phyloP scores from a whole-genome alignment of 179 eudicot genomes.

The Beta lomatogona region DNA sequence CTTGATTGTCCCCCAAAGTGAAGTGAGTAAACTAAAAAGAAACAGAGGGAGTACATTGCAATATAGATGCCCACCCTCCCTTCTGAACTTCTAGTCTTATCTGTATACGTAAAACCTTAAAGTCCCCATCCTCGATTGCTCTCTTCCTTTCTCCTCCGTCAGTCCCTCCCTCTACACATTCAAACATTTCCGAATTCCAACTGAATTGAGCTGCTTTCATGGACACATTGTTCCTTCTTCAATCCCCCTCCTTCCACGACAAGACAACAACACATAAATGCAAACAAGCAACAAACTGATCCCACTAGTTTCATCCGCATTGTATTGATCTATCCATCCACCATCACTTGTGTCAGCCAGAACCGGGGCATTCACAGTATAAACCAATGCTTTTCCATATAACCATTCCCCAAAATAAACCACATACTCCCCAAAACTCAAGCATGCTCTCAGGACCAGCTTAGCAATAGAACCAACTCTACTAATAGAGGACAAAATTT shows the following conservation, averaged over 20 bases:
- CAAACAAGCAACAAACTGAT: too few species aligned
- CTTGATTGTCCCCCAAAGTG: too few species aligned
- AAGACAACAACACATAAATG: too few species aligned
- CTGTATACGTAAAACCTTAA: background rate
- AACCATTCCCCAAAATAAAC: background rate
- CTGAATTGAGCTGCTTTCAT: background rate
- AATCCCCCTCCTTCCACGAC: too few species aligned
- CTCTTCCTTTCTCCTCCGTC: background rate
- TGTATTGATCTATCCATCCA: too few species aligned
- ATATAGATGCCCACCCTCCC: background rate
- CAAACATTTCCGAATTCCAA: background rate
- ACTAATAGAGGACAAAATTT: background rate
- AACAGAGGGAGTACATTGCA: too few species aligned
- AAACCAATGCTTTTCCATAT: background rate
- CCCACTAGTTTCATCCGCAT: too few species aligned
- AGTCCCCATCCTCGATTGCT: background rate
- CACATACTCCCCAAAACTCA: background rate
- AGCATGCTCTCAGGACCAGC: background rate
- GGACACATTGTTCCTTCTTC: background rate
- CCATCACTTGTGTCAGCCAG: background rate
- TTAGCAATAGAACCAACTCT: background rate
- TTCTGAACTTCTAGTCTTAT: background rate
- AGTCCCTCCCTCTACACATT: too few species aligned
- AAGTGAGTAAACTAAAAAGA: too few species aligned
- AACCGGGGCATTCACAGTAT: background rate